These are phyloP conservation scores for Immersiporthe knoxdaviesiana DNA, from an alignment of 2,329 filamentous ascomycete species.

Conservation along the genomic window DNA sequence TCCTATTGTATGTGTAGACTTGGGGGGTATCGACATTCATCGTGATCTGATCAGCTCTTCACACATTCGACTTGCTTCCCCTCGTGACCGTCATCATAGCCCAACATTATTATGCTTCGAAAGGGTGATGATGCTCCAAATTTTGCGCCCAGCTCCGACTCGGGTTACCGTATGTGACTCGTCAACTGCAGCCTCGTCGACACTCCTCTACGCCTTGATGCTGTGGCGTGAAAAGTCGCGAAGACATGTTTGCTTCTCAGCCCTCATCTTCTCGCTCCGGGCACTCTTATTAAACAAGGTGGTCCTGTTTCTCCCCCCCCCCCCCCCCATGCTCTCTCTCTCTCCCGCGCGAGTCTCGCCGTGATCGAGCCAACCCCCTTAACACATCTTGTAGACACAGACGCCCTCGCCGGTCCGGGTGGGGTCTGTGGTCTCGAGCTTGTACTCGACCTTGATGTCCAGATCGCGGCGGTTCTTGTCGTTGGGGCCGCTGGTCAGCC, in stretches of 20 bases:
- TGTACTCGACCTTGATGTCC: slow-evolving; percentile 86
- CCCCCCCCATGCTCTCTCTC: neutral
- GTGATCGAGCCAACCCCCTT: slow-evolving; percentile 33
- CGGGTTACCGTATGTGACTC: neutral
- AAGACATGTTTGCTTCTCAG: neutral
- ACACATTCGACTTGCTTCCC: neutral
- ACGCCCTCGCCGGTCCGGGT: slow-evolving; percentile 69
- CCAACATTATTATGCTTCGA: neutral
- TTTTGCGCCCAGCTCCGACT: neutral
- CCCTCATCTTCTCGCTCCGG: neutral
- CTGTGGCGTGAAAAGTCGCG: neutral
- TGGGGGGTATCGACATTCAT: neutral
- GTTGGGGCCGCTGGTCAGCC: slow-evolving; percentile 83
- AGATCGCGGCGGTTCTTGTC: slow-evolving; percentile 92
- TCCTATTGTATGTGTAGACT: neutral
- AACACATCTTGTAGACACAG: slow-evolving; percentile 82
- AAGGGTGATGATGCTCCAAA: neutral
- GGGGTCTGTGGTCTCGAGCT: slow-evolving; percentile 74
- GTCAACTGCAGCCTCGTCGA: neutral
- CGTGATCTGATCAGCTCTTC: neutral
- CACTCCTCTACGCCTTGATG: neutral
- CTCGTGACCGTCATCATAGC: neutral
- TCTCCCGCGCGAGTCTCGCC: too few species aligned
- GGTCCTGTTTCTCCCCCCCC: too few species aligned
- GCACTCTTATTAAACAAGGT: neutral